A percentile compares a stretch with the other conserved stretches of the same genome.
These are phyloP conservation scores for Lachancea meyersii DNA, from an alignment of 805 yeast species.

Conservation along the genomic window DNA sequence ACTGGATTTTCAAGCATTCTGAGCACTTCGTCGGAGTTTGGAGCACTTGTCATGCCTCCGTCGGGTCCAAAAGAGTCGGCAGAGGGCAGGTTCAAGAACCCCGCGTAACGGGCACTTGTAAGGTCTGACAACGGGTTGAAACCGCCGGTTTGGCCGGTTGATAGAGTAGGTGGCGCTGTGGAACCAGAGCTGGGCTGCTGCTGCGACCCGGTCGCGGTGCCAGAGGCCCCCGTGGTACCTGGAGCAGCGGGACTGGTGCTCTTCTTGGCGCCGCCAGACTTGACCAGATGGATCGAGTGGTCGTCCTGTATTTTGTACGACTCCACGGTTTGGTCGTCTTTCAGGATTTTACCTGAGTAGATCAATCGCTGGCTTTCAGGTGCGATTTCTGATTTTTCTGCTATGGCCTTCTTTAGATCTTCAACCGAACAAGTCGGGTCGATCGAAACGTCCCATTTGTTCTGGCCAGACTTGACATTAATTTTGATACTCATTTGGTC, in stretches of 20 bases:
- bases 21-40: conserved; percentile 69
- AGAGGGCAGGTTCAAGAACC: conserved; percentile 75
- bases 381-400: conserved; percentile 57
- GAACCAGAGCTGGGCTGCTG: conserved; percentile 13
- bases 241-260: conserved; percentile 13
- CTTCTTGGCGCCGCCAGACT: conserved; percentile 52
- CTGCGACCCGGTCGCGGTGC: conserved; percentile 10
- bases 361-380: conserved; percentile 80
- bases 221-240: conserved; percentile 5
- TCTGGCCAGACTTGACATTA: conserved; percentile 55
- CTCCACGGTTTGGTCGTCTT: conserved; percentile 69
- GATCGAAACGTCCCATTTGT: conserved; percentile 63
- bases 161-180: conserved; percentile 64
- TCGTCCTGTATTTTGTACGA: conserved; percentile 79
- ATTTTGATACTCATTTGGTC: conserved; percentile 23
- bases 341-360: conserved; percentile 89
- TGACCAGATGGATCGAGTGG: conserved; percentile 84
- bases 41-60: conserved; percentile 70
- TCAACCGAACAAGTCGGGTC: conserved; percentile 50
- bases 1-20: conserved; percentile 75
- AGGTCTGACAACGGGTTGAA: conserved; percentile 87
- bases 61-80: conserved; percentile 91
- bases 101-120: conserved; percentile 95
- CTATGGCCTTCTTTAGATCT: conserved; percentile 63
- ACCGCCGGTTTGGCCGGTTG: conserved; percentile 77